These are phyloP conservation scores for Colletotrichum chrysophilum DNA, from an alignment of 2,329 filamentous ascomycete species.

Conservation along the genomic window DNA sequence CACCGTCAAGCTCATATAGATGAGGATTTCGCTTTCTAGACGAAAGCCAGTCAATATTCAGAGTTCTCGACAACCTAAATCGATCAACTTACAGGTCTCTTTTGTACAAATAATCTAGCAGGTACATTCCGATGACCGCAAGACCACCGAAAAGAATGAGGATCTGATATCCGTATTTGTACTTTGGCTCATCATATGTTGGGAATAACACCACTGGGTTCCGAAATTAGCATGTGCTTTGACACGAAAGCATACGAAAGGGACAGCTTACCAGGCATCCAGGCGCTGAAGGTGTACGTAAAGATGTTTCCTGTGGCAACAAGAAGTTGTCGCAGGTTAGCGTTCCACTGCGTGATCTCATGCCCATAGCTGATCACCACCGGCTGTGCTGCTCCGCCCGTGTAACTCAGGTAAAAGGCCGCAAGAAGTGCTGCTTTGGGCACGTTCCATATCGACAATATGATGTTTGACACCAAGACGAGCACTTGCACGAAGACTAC, in stretches of 20 bases:
- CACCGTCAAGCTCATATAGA: neutral
- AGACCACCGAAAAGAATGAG: conserved; percentile 35
- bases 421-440: conserved; percentile 16
- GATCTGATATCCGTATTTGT: conserved; percentile 38
- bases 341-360: neutral
- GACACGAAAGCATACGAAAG: neutral
- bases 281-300: neutral
- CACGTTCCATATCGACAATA: conserved; percentile 25
- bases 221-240: neutral
- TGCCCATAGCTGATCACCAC: conserved; percentile 1
- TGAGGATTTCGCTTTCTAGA: neutral
- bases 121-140: conserved; percentile 21
- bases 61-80: rapidly evolving
- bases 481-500: conserved; percentile 15
- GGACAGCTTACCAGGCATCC: neutral
- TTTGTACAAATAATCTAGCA: neutral
- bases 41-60: neutral
- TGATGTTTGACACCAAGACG: conserved; percentile 24
- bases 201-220: conserved; percentile 32
- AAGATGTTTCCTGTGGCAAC: neutral
- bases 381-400: neutral
- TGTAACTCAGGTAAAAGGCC: neutral
- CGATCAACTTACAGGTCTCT: neutral
- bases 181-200: conserved; percentile 36
- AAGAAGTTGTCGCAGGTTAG: conserved; percentile 2